These are phyloP conservation scores for Detonula confervacea DNA, from an alignment of 352 stramenopile genomes.

Conservation along the genomic window DNA sequence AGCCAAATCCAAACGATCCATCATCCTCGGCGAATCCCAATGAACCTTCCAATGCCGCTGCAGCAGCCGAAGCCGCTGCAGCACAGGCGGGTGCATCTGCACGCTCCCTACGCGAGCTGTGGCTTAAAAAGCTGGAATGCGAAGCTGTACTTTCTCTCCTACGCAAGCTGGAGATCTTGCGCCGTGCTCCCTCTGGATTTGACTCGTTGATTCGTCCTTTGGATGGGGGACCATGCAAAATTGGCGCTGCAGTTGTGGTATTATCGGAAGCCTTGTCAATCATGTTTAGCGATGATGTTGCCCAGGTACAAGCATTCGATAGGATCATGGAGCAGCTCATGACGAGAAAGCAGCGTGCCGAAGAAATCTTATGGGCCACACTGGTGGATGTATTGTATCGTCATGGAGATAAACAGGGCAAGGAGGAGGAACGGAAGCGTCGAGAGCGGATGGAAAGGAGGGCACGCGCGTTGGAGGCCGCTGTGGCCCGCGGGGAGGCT, in stretches of 20 bases:
- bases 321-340: conserved; percentile 83
- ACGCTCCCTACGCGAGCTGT: conserved; percentile 78
- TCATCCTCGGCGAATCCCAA: conserved; percentile 32
- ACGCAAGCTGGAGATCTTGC: conserved; percentile 77
- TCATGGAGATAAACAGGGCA: conserved; percentile 28
- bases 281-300: conserved; percentile 79
- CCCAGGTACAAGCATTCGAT: conserved; percentile 70
- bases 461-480: conserved; percentile 21
- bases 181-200: conserved; percentile 70
- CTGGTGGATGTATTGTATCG: conserved; percentile 74
- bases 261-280: conserved; percentile 68
- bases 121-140: conserved; percentile 84
- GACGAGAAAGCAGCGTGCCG: conserved; percentile 76
- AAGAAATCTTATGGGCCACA: conserved; percentile 82
- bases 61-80: conserved; percentile 12
- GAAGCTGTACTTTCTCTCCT: conserved; percentile 75
- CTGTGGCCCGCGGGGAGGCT: conserved; percentile 6
- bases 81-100: conserved; percentile 44
- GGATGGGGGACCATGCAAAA: conserved; percentile 55
- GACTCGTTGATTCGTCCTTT: conserved; percentile 62
- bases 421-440: conserved; percentile 32
- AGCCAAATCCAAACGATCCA: conserved; percentile 3
- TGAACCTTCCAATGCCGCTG: conserved; percentile 23
- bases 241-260: conserved; percentile 67
- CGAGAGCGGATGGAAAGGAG: conserved; percentile 44